phyloP scores from a whole-genome alignment of 202 grass and related monocot species.

The Sporobolus alterniflorus region DNA sequence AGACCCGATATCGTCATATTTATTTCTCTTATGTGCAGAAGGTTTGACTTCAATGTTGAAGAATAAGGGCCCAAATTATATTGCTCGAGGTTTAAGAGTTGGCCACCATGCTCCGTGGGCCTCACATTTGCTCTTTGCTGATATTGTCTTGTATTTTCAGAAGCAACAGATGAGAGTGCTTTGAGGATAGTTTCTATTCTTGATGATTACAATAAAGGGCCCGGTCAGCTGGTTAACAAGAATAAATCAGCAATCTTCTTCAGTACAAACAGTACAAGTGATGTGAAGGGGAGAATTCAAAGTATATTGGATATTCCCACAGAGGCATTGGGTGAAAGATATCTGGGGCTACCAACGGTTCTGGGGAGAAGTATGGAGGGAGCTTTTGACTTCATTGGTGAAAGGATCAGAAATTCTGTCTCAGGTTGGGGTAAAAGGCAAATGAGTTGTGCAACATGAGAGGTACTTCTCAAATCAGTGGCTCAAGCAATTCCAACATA shows the following conservation, averaged over 20 bases:
- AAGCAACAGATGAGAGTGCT: neutral
- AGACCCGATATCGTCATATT: neutral
- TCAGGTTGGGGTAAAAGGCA: neutral
- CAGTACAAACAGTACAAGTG: neutral
- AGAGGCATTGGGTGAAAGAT: neutral
- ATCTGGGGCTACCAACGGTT: neutral
- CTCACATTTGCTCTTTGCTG: neutral
- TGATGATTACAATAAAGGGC: neutral
- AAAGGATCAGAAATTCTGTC: neutral
- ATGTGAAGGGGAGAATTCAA: neutral
- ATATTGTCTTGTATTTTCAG: neutral
- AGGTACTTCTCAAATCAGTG: neutral
- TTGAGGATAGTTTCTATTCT: neutral
- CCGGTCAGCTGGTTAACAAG: neutral
- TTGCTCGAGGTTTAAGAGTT: neutral
- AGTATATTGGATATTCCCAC: neutral
- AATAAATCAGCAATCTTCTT: neutral
- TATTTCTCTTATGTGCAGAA: neutral
- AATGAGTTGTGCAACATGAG: neutral
- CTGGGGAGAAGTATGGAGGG: neutral
- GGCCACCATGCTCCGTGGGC: neutral
- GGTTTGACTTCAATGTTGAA: neutral
- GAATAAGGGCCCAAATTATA: neutral
- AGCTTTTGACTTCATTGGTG: neutral
- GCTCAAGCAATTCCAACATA: neutral